Conservation (phyloP, 2,329 filamentous ascomycete genomes). For the Elsinoe australis region DNA sequence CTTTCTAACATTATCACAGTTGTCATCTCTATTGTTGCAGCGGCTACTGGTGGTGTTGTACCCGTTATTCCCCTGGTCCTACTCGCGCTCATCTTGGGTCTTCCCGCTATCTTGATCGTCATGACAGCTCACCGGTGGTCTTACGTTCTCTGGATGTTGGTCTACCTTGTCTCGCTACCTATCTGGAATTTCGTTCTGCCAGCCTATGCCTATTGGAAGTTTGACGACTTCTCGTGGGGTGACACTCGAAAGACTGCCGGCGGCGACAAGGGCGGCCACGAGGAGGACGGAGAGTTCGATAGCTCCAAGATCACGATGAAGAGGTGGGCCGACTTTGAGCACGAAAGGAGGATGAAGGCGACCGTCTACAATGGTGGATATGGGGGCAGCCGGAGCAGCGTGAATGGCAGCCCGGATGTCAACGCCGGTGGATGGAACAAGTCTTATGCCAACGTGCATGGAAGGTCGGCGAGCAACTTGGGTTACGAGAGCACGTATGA, state of each 20-base stretch:
- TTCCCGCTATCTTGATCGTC: conserved; percentile 85
- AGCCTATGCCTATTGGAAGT: conserved; percentile 96
- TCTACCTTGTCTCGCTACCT: conserved; percentile 86
- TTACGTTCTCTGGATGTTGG: conserved; percentile 94
- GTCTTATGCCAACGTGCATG: conserved; percentile 5
- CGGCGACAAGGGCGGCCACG: conserved; percentile 66
- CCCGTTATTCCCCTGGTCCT: conserved; percentile 88
- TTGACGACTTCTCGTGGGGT: conserved; percentile 99
- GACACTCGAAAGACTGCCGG: conserved; percentile 93
- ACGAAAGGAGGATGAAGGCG: conserved; percentile 35
- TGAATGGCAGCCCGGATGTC: conserved; percentile 7
- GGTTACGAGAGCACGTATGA: conserved; percentile 13
- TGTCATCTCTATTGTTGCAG: conserved; percentile 70
- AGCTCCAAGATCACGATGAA: conserved; percentile 99
- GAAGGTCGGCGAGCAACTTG: conserved; percentile 3
- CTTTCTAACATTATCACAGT: conserved; percentile 50
- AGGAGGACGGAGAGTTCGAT: conserved; percentile 91
- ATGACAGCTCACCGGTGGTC: conserved; percentile 87
- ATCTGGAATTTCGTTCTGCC: conserved; percentile 97
- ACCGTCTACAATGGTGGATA: conserved; percentile 5
- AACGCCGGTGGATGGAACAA: conserved; percentile 12
- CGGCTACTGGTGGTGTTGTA: conserved; percentile 48
- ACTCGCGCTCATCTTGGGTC: conserved; percentile 80
- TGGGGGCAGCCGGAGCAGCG: conserved; percentile 4
- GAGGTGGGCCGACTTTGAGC: conserved; percentile 94